Evolutionary conservation across 2,329 filamentous ascomycete genomes (phyloP).

Genomic region (Aspergillus uvarum): DNA sequence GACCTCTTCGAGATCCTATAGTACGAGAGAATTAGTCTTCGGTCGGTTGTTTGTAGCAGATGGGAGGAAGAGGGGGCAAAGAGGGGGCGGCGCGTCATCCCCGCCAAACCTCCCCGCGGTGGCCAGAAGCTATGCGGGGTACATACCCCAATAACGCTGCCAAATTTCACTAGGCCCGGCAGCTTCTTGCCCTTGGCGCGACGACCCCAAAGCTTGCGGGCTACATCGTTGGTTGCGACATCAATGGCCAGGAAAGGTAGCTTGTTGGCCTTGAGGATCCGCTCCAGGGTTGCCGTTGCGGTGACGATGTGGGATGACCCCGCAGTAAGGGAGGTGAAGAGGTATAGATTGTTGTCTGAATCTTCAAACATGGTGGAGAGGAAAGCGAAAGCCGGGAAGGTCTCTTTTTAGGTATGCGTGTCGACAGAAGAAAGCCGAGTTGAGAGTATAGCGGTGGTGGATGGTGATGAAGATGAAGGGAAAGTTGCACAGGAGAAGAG

Average conservation of each 20-base stretch:
- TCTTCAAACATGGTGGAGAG: constrained; percentile 34
- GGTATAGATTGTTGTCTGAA: constrained; percentile 67
- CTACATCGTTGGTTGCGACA: constrained; percentile 83
- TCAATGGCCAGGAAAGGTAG: constrained; percentile 93
- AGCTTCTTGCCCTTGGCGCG: constrained; percentile 83
- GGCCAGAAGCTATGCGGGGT: background rate
- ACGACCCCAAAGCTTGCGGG: constrained; percentile 83
- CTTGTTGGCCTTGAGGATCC: constrained; percentile 90
- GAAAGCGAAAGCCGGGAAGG: background rate
- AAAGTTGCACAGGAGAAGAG: background rate
- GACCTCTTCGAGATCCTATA: constrained; percentile 83
- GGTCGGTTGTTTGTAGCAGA: background rate
- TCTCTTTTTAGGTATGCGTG: background rate
- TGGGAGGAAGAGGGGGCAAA: background rate
- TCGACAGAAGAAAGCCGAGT: background rate
- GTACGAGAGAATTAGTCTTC: constrained; percentile 10
- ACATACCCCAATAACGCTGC: constrained; percentile 79
- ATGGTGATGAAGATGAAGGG: background rate
- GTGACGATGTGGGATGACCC: constrained; percentile 96
- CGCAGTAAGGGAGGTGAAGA: constrained; percentile 94
- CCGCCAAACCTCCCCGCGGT: background rate
- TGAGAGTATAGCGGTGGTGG: background rate
- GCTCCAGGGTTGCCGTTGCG: constrained; percentile 91
- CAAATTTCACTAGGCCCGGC: constrained; percentile 84
- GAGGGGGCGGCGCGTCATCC: background rate